These are phyloP conservation scores for Sporothrix euskadiensis DNA, from an alignment of 2,329 filamentous ascomycete species.

Conservation along the genomic window DNA sequence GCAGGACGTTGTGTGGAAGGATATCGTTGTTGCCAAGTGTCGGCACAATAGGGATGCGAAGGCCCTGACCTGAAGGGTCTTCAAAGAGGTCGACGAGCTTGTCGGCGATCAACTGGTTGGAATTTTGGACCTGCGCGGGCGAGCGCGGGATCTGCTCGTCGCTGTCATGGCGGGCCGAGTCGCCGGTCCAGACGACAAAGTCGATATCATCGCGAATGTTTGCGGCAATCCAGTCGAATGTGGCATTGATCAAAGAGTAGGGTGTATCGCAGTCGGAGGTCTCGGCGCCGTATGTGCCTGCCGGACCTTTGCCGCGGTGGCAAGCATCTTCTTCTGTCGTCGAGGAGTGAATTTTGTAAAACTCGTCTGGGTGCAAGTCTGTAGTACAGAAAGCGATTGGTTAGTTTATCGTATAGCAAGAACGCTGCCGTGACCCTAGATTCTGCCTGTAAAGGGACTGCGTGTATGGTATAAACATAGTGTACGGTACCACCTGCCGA, in stretches of 20 bases:
- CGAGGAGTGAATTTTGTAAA: slow-evolving; percentile 78
- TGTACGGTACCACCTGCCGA: neutral
- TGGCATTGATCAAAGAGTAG: slow-evolving; percentile 76
- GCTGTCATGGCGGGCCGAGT: slow-evolving; percentile 86
- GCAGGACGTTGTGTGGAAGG: slow-evolving; percentile 91
- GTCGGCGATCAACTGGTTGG: slow-evolving; percentile 73
- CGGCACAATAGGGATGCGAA: slow-evolving; percentile 78
- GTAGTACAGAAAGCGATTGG: slow-evolving; percentile 9
- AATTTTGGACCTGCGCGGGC: slow-evolving; percentile 69
- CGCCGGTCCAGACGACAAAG: slow-evolving; percentile 91
- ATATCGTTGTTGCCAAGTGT: slow-evolving; percentile 98
- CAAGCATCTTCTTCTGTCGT: slow-evolving; percentile 70
- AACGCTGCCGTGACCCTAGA: neutral
- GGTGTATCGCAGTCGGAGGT: slow-evolving; percentile 89
- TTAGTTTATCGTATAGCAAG: neutral
- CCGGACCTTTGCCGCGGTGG: slow-evolving; percentile 73
- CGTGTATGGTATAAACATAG: neutral
- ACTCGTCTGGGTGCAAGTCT: slow-evolving; percentile 92
- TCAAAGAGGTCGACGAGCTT: slow-evolving; percentile 76
- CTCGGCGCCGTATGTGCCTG: slow-evolving; percentile 81
- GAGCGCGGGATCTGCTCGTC: slow-evolving; percentile 78
- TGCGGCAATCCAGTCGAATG: slow-evolving; percentile 81
- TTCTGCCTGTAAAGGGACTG: neutral
- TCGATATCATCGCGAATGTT: slow-evolving; percentile 78
- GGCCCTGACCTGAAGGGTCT: slow-evolving; percentile 55